Evolutionary conservation across 768 basidiomycete genomes (phyloP), one percentile per base, ranked within the genome.

Genomic region (Agrocybe chaxingu): DNA sequence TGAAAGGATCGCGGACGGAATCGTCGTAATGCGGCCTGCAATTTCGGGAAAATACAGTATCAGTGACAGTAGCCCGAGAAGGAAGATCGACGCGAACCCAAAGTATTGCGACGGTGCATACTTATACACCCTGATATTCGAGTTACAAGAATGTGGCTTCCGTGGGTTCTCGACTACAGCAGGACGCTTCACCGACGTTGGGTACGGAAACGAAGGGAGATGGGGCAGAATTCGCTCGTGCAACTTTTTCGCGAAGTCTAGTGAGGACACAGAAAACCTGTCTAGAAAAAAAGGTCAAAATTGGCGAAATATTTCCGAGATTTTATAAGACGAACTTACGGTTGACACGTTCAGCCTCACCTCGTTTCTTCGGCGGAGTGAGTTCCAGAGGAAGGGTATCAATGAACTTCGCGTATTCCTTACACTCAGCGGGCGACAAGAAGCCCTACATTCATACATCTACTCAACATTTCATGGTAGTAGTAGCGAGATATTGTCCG

Each of bases 51-150:
- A 8, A 38, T 19, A 40, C 13, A 50, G 41, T 16, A 33, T 16
- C 18, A 45, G 29, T 34, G 19, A 41, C 8, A 30, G 31, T 38
- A 10, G n/a, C 12, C 13, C 16, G 13, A 33, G 35, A 42, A 6
- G 45, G 30, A 11, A 10, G 29, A 42, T 32, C 13, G 42, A 0
- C 2, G 65, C 70, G 16, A 29, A 72, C 76, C 85, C 85, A 65
- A 90, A 89, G 65, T 83, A 78, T 53, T 86, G 84, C 0, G 71
- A 71, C 19, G 78, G 67, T 2, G 74, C 72, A 61, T 88, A 89
- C 56, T 82, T 83, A 64, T 89, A 89, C 53, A 89, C 63, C 29
- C 89, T 72, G 31, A 90, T 89, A 60, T 89, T 89, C 1, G 84
- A 77, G 64, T 89, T 90, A 48, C 86, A 75, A 1, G 80, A 83